These are phyloP conservation scores for Gillenia trifoliata DNA, from an alignment of 306 rosid species.

Conservation along the genomic window DNA sequence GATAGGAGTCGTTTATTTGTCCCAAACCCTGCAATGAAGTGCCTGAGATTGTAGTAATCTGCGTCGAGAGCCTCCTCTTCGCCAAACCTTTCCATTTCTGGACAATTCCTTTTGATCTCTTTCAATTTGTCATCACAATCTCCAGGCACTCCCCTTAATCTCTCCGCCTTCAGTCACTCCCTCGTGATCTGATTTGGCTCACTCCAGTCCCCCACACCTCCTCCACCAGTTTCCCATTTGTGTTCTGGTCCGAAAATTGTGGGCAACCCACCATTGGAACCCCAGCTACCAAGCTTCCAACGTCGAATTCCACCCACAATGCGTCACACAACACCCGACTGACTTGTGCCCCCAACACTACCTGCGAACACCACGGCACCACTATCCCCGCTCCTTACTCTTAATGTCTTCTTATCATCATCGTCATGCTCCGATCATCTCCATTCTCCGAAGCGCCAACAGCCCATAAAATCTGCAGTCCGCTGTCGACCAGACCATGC, in stretches of 20 bases:
- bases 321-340: slow-evolving; percentile 44
- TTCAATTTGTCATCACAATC: slow-evolving; percentile 34
- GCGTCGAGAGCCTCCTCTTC: not conserved
- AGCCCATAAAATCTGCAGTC: slow-evolving; percentile 51
- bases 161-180: slow-evolving; percentile 22
- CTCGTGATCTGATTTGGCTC: slow-evolving; percentile 32
- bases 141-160: slow-evolving; percentile 48
- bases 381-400: slow-evolving; percentile 34
- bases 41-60: slow-evolving; percentile 25
- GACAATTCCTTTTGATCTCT: slow-evolving; percentile 24
- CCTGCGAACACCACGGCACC: slow-evolving; percentile 52
- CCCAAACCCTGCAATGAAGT: not conserved
- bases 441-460: slow-evolving; percentile 19
- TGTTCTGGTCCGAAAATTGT: slow-evolving; percentile 47
- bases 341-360: slow-evolving; percentile 44
- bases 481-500: slow-evolving; percentile 39
- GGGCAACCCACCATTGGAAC: slow-evolving; percentile 53
- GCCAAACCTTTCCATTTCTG: slow-evolving; percentile 33
- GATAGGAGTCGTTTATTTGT: not conserved
- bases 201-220: slow-evolving; percentile 44
- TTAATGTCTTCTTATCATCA: not conserved
- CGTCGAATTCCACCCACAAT: slow-evolving; percentile 58
- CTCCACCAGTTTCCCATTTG: slow-evolving; percentile 42
- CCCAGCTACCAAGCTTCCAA: slow-evolving; percentile 41
- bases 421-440: not conserved